phyloP scores from a whole-genome alignment of 352 stramenopile species.

The Achlya hypogyna region DNA sequence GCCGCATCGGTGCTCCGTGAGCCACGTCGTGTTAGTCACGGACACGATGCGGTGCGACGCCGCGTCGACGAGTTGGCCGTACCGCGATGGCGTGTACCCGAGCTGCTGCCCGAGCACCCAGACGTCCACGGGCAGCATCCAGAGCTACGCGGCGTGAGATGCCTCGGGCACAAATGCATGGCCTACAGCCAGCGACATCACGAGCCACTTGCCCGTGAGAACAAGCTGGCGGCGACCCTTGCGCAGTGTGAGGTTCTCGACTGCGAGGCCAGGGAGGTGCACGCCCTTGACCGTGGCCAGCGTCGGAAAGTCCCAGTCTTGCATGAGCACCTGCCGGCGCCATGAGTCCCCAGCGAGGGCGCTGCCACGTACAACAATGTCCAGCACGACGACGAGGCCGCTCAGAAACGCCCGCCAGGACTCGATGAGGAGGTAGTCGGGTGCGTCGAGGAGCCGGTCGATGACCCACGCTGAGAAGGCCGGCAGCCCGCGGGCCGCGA shows the following conservation, averaged over 20 bases:
- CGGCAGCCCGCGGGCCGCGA: not conserved
- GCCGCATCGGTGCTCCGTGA: not conserved
- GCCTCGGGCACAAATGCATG: not conserved
- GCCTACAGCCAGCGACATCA: not conserved
- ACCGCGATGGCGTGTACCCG: not conserved
- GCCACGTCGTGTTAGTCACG: not conserved
- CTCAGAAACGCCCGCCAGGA: conserved; percentile 16
- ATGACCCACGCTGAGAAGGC: not conserved
- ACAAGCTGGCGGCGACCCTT: not conserved
- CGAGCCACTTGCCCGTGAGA: conserved; percentile 19
- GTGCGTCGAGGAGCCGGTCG: not conserved
- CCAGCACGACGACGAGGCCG: conserved; percentile 7
- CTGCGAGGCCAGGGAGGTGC: conserved; percentile 5
- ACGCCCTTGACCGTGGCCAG: not conserved
- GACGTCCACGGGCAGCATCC: conserved; percentile 14
- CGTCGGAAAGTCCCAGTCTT: conserved; percentile 21
- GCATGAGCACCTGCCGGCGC: conserved; percentile 1
- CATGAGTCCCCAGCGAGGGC: not conserved
- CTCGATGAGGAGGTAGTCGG: not conserved
- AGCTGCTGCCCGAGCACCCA: conserved; percentile 12
- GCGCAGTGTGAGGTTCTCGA: not conserved
- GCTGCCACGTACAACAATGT: conserved; percentile 1
- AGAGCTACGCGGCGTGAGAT: not conserved
- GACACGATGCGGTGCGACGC: conserved; percentile 5
- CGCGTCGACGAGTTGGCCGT: not conserved